Evolutionary conservation across 495 filamentous ascomycete species (phyloP), one percentile per base, ranked within the genome.

Genomic region (Podospora appendiculata): DNA sequence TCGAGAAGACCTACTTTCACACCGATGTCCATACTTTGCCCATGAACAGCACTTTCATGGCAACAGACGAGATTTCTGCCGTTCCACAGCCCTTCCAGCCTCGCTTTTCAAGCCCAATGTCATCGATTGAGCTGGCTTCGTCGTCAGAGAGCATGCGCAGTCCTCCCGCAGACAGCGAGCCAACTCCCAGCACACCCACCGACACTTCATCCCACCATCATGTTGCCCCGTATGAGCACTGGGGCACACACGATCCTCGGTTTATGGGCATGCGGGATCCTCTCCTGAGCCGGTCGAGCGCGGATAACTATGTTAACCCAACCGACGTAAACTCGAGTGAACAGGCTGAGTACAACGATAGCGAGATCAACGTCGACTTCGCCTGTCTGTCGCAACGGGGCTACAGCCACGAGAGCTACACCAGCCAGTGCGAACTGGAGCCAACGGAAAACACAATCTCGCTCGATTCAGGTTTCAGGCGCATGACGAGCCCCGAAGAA

Each of bases 161-260:
- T 32, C 72, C 70, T 8, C 68, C 54, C 0, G 50, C 67, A 3
- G 72, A 74, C 11, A 58, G 58, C 35, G 70, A 73, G 42, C 65
- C 63, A 34, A 57, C 60, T n/a, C 70, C 65, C 12, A 54, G 58
- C 39, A 70, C 72, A 7, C 69, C 67, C 4, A 56, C 61, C 16
- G 71, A 67, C 43, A 52, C 58, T 14, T 66, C 67, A 17, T 63
- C 55, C 6, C 58, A 58, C 40, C 61, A 60, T 10, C 38, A 47
- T 7, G 47, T 38, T 6, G 0, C 33, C 25, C 42, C 48, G 3
- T 53, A 49, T 36, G 65, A 69, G 2, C 45, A 44, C 18, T 59
- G 50, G 52, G 53, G 49, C 32, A 41, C 53, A 50, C 19, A 60
- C 32, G 51, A 32, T 11, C 41, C 60, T 36, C 59, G 65, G 49